A percentile compares a stretch with the other conserved stretches of the same genome.
Evolutionary conservation across 2,329 filamentous ascomycete genomes (phyloP).

Genomic region (Arthrinium phaeospermum): DNA sequence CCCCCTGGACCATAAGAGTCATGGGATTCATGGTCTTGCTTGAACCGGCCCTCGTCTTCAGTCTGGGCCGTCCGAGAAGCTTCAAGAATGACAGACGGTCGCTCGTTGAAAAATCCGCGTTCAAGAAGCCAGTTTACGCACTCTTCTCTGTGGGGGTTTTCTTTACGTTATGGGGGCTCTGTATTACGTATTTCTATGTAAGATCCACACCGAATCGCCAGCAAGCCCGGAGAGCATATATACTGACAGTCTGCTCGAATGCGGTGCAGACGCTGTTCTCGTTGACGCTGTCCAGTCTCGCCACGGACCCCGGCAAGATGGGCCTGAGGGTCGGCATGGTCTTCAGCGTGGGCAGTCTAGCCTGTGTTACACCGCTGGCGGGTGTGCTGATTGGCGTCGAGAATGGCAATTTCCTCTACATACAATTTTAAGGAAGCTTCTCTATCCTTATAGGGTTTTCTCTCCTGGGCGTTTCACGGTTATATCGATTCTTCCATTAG

Average conservation of each 20-base stretch:
- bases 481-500: neutral
- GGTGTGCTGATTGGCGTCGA: constrained; percentile 52
- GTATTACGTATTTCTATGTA: constrained; percentile 30
- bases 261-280: constrained; percentile 31
- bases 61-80: constrained; percentile 43
- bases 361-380: constrained; percentile 56
- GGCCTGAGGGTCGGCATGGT: constrained; percentile 59
- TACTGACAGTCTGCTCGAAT: constrained; percentile 27
- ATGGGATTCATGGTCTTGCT: constrained; percentile 30
- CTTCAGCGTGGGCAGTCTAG: constrained; percentile 55
- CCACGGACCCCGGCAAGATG: constrained; percentile 53
- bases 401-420: constrained; percentile 50
- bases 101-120: constrained; percentile 49
- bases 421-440: constrained; percentile 40
- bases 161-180: constrained; percentile 34
- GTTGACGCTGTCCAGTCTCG: constrained; percentile 33
- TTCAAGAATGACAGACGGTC: constrained; percentile 46
- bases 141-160: constrained; percentile 51
- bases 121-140: constrained; percentile 49
- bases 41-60: constrained; percentile 43
- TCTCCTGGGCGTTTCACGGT: neutral
- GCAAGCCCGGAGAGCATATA: constrained; percentile 22
- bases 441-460: neutral
- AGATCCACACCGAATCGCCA: neutral
- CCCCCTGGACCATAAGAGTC: constrained; percentile 18